A percentile compares a stretch with the other conserved stretches of the same genome.
These are phyloP conservation scores for Russula sp. DNA, from an alignment of 768 basidiomycete species.

Conservation along the genomic window DNA sequence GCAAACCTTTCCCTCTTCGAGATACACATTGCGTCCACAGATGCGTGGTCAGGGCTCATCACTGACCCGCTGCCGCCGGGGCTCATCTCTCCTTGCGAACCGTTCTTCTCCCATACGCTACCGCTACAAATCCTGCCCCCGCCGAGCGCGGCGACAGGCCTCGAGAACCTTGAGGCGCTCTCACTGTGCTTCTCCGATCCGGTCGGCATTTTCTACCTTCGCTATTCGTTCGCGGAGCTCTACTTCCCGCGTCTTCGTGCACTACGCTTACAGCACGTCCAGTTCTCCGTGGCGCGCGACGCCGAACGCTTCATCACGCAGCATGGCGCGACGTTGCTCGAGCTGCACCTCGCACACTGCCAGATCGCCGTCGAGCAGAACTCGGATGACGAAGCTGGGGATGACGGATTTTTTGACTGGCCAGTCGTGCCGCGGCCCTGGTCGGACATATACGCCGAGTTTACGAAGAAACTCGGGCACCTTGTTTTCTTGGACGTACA, in stretches of 20 bases:
- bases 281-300: slow-evolving; percentile 13
- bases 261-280: slow-evolving; percentile 12
- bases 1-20: slow-evolving; percentile 2
- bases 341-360: slow-evolving; percentile 12
- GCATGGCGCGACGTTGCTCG: slow-evolving; percentile 8
- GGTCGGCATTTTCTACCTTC: slow-evolving; percentile 4
- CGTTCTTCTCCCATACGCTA: slow-evolving; percentile 9
- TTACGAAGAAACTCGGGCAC: background rate
- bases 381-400: background rate
- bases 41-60: slow-evolving; percentile 2
- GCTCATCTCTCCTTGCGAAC: slow-evolving; percentile 10
- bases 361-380: slow-evolving; percentile 10
- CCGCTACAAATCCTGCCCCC: background rate
- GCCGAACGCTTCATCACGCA: slow-evolving; percentile 11
- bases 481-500: slow-evolving; percentile 12
- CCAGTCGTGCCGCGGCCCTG: slow-evolving; percentile 11
- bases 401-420: background rate
- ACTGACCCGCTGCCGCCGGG: background rate
- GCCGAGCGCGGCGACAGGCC: background rate
- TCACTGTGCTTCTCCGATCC: slow-evolving; percentile 12
- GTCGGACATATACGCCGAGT: slow-evolving; percentile 8
- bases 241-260: slow-evolving; percentile 11
- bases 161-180: slow-evolving; percentile 11
- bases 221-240: slow-evolving; percentile 6
- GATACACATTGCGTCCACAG: background rate